Base-by-base conservation (phyloP, 768 basidiomycete genomes). In the Suillus alpinus region DNA sequence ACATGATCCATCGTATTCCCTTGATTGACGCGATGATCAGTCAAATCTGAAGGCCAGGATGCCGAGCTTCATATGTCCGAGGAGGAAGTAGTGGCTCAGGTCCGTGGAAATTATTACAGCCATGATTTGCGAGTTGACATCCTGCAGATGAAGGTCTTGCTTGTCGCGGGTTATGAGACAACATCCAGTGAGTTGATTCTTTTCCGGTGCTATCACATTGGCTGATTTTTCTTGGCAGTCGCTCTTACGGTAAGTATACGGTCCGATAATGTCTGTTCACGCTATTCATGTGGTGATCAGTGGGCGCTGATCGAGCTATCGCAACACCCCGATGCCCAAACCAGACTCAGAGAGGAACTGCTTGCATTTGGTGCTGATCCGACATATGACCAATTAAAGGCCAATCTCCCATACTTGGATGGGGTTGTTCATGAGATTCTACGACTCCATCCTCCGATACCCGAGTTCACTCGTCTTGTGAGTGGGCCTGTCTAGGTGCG, bases 51-150 rank as follows among this genome's bases (percentile, higher is more conserved):
- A 63, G 64, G 47, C 20, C 57, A 70, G 26, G 67, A 62, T 4
- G 58, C 70, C 0, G 69, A 71, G 41, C 61, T 77, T 10, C 67
- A 65, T 57, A 69, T 81, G 68, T 70, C 75, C 0, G 65, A 70
- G 14, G 80, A 81, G 37, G 81, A 83, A 62, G 74, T 82, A 6
- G 66, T 74, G 9, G 70, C 69, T n/a, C 76, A 75, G 62, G 73
- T 76, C 46, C 9, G 56, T 57, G 20, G 20, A 37, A 47, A 10
- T 20, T 43, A 2, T 20, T 18, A 7, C 10, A 6, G 50, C 5
- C 41, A 36, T 26, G 10, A 13, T 40, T 20, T 14, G n/a, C 44
- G 31, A 34, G 60, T 18, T 44, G 8, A 32, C 39, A 23, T 56
- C 36, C 14, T 18, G 7, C 55, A 72, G 72, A 70, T 75, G 69